Evolutionary conservation across 148 eudicot species (phyloP).

Genomic region (Simmondsia chinensis): DNA sequence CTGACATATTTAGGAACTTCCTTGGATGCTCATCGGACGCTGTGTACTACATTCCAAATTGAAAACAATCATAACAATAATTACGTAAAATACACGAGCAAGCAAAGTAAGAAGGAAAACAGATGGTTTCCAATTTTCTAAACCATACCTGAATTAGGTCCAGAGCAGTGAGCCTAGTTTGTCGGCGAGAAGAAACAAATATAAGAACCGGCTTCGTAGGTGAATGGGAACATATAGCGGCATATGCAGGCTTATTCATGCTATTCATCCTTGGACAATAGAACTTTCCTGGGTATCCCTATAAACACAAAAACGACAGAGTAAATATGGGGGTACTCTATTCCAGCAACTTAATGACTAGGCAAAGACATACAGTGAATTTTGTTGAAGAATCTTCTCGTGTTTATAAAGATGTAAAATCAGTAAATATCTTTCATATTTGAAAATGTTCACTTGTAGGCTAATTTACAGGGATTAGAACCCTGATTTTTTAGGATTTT

Average conservation of each 20-base stretch:
- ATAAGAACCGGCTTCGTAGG: slow-evolving; percentile 96
- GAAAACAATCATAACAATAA: neutral
- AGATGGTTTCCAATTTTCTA: neutral
- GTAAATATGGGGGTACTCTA: too few relatives aligned
- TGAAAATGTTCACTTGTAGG: too few relatives aligned
- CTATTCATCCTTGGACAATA: slow-evolving; percentile 99
- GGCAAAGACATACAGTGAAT: too few relatives aligned
- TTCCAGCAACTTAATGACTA: too few relatives aligned
- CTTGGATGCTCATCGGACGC: slow-evolving; percentile 88
- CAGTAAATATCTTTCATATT: too few relatives aligned
- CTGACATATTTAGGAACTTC: slow-evolving; percentile 65
- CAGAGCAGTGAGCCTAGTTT: slow-evolving; percentile 96
- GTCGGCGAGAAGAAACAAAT: slow-evolving; percentile 97
- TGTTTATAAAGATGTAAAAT: too few relatives aligned
- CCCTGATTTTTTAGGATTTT: too few relatives aligned
- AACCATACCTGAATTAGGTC: slow-evolving; percentile 85
- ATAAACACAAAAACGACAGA: slow-evolving; percentile 8
- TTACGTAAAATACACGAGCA: neutral
- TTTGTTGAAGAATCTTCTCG: too few relatives aligned
- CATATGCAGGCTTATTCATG: slow-evolving; percentile 99
- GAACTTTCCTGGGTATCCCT: slow-evolving; percentile 99
- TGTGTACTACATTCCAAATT: slow-evolving; percentile 43
- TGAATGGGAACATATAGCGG: slow-evolving; percentile 91
- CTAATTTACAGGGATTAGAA: too few relatives aligned
- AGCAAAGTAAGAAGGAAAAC: neutral